phyloP scores from a whole-genome alignment of 2,329 filamentous ascomycete species.

The Scedosporium aurantiacum region DNA sequence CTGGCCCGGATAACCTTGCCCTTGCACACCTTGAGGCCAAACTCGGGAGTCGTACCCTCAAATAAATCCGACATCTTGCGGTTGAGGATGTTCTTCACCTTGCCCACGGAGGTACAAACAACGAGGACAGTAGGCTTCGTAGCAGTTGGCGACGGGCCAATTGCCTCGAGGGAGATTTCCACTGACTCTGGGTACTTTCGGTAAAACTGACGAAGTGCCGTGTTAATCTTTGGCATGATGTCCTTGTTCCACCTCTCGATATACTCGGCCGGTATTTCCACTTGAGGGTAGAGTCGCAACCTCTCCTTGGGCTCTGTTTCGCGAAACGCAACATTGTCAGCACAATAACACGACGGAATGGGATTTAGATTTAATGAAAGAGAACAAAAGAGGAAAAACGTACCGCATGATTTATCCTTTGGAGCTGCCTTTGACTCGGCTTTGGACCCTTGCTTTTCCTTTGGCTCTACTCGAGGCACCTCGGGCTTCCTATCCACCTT shows the following conservation, averaged over 20 bases:
- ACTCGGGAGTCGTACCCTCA: slow-evolving; percentile 44
- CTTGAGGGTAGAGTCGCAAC: slow-evolving; percentile 48
- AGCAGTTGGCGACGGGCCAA: slow-evolving; percentile 56
- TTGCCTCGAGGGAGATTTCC: slow-evolving; percentile 65
- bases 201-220: slow-evolving; percentile 59
- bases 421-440: not conserved
- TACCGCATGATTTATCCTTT: not conserved
- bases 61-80: slow-evolving; percentile 56
- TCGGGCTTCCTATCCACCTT: not conserved
- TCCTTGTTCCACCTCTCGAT: slow-evolving; percentile 62
- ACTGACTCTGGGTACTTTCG: slow-evolving; percentile 65
- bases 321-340: too few species aligned
- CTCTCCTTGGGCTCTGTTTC: slow-evolving; percentile 20
- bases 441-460: not conserved
- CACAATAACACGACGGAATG: too few species aligned
- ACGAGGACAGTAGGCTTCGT: slow-evolving; percentile 65
- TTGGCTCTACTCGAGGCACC: not conserved
- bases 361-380: too few species aligned
- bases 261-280: slow-evolving; percentile 45
- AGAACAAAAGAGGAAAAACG: not conserved
- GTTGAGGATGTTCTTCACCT: slow-evolving; percentile 60
- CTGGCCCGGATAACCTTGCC: slow-evolving; percentile 56
- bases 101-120: slow-evolving; percentile 63
- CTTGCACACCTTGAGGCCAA: slow-evolving; percentile 60
- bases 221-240: slow-evolving; percentile 63